Percentiles rank a stretch among this genome's conserved stretches.
Evolutionary conservation across 2,329 filamentous ascomycete genomes (phyloP).

Genomic region (Periglandula ipomoeae): DNA sequence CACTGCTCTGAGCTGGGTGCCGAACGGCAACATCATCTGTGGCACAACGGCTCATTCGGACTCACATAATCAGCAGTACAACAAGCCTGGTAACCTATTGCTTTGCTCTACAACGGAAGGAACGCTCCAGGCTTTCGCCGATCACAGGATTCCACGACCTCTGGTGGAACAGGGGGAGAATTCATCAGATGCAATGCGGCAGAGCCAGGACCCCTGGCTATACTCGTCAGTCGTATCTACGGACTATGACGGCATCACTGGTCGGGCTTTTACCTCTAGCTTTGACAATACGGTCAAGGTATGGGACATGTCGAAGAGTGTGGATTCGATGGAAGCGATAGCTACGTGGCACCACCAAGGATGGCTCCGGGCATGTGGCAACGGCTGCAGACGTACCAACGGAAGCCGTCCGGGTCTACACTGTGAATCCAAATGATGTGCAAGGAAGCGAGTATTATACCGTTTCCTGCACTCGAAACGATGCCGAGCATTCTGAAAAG

Average conservation of each 20-base stretch:
- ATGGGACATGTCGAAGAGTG: conserved; percentile 37
- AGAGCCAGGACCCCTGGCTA: conserved; percentile 52
- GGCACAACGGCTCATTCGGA: conserved; percentile 56
- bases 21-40: conserved; percentile 45
- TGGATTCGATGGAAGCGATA: conserved; percentile 30
- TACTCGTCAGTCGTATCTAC: conserved; percentile 56
- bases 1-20: conserved; percentile 48
- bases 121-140: conserved; percentile 40
- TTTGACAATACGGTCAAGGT: conserved; percentile 54
- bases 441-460: conserved; percentile 26
- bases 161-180: conserved; percentile 45
- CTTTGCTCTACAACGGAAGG: conserved; percentile 39
- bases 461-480: conserved; percentile 32
- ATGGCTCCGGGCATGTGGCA: conserved; percentile 40
- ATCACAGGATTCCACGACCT: conserved; percentile 49
- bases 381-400: conserved; percentile 48
- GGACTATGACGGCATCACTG: conserved; percentile 38
- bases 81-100: conserved; percentile 53
- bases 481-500: conserved; percentile 29
- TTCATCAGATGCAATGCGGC: conserved; percentile 44
- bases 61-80: conserved; percentile 55
- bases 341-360: conserved; percentile 45
- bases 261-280: conserved; percentile 47
- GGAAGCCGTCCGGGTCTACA: conserved; percentile 49
- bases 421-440: conserved; percentile 28